Evolutionary conservation across 441 rosid genomes (phyloP), one percentile per base, ranked within the genome.

Genomic region (Corymbia citriodora): DNA sequence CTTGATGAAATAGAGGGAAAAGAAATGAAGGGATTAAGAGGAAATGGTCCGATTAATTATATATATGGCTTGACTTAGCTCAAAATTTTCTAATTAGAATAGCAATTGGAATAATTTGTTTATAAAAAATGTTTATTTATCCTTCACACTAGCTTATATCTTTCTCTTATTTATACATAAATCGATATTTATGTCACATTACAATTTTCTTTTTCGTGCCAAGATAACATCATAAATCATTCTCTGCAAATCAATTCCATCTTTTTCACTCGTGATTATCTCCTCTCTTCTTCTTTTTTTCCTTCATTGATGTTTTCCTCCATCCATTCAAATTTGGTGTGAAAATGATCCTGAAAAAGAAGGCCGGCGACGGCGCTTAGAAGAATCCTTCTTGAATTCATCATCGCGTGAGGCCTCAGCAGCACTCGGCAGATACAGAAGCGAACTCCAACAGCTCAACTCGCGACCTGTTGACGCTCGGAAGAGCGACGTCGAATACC

Each of bases 101-200:
- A 8, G 49, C 1, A 11, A 0, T 36, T 1, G 9, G 8, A 36
- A 2, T 5, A 72, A 19, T 36, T 2, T 1, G 2, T 36, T 8
- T 36, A 40, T 74, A 10, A 3, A 7, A 36, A 40, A 40, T 23
- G 11, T 5, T 0, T 2, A 21, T 40, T 19, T 74, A 3, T 11
- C 11, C 15, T 74, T 23, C 1, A 0, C 21, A 36, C 7, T 36
- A 8, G 8, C 9, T 74, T 40, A 21, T 19, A 74, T 36, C 0
- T 3, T 15, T 65, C n/a, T 4, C 15, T 6, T 6, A 27, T 61
- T 13, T 12, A 27, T 14, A 6, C 6, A 25, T 61, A 61, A 12
- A 61, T 0, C 1, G 31, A 61, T 27, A 61, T 61, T 61, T 61
- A 27, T 61, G 31, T 13, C 36, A 63, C 9, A 1, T 59, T 59